Conservation (phyloP, 768 basidiomycete species). For the Filobasidium wieringae region DNA sequence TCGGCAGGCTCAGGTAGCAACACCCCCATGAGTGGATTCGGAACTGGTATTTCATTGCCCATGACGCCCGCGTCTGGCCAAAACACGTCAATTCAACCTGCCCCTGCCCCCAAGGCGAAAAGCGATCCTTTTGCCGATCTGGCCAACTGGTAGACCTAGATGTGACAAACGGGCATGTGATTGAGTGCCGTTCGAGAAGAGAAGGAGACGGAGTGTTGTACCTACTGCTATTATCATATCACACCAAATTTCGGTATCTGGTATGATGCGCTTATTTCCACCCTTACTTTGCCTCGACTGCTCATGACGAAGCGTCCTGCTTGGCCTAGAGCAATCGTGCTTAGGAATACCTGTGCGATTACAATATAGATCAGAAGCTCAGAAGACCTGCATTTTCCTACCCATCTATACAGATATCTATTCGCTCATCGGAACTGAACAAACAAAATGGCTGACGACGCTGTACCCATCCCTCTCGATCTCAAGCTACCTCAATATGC, state of each 20-base stretch:
- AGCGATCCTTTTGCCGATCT: slow-evolving; percentile 41
- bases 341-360: no score
- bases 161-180: no score
- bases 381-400: no score
- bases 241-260: no score
- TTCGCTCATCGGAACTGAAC: neutral
- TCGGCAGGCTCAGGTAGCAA: slow-evolving; percentile 5
- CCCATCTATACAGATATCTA: neutral
- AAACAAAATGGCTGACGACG: slow-evolving; percentile 42
- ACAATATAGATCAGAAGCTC: no score
- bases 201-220: no score
- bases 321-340: no score
- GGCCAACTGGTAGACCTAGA: slow-evolving; percentile 30
- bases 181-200: no score
- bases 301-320: slow-evolving; percentile 2
- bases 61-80: neutral
- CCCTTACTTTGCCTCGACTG: no score
- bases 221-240: no score
- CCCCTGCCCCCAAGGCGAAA: slow-evolving; percentile 24
- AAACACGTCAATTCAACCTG: slow-evolving; percentile 2
- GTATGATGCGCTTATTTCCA: no score
- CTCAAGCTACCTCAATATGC: slow-evolving; percentile 66
- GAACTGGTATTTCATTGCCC: slow-evolving; percentile 2
- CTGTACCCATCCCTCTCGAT: slow-evolving; percentile 74
- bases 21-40: slow-evolving; percentile 3